These are phyloP conservation scores for Passiflora organensis DNA, from an alignment of 345 rosid genomes.

Conservation along the genomic window DNA sequence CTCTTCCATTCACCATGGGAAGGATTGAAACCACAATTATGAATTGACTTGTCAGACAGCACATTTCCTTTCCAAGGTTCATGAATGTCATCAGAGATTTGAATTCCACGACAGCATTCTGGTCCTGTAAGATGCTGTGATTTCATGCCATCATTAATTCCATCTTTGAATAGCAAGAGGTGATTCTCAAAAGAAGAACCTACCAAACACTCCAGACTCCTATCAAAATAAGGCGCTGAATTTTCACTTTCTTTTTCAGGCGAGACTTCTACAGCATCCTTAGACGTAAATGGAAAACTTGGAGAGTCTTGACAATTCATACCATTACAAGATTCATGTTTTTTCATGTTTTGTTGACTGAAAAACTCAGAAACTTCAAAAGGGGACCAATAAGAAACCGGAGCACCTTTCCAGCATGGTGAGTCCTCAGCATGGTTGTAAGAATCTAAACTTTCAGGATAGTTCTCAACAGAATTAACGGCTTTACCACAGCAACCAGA, in stretches of 20 bases:
- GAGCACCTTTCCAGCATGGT: constrained; percentile 56
- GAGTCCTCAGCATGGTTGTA: constrained; percentile 42
- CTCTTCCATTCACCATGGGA: constrained; percentile 21
- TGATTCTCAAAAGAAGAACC: constrained; percentile 20
- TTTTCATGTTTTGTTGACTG: constrained; percentile 24
- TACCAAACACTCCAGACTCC: constrained; percentile 12
- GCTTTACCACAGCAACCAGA: constrained; percentile 30
- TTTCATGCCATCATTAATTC: constrained; percentile 17
- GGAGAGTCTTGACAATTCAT: constrained; percentile 33
- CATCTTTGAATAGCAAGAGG: constrained; percentile 14
- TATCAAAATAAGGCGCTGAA: constrained; percentile 9
- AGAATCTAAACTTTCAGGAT: constrained; percentile 39
- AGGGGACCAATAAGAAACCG: constrained; percentile 27
- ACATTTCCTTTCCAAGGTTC: constrained; percentile 17
- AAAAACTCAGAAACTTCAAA: constrained; percentile 26
- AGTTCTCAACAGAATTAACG: constrained; percentile 27
- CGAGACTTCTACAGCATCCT: constrained; percentile 23
- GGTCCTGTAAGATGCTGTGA: constrained; percentile 11
- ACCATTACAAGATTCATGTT: constrained; percentile 30
- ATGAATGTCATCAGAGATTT: constrained; percentile 18
- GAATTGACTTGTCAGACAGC: constrained; percentile 18
- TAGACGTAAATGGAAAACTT: constrained; percentile 8
- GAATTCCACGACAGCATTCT: constrained; percentile 17
- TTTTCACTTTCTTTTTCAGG: constrained; percentile 23
- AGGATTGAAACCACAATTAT: constrained; percentile 23